These are phyloP conservation scores for Ceratocystis alfenasii DNA, from an alignment of 2,329 filamentous ascomycete genomes.

Conservation along the genomic window DNA sequence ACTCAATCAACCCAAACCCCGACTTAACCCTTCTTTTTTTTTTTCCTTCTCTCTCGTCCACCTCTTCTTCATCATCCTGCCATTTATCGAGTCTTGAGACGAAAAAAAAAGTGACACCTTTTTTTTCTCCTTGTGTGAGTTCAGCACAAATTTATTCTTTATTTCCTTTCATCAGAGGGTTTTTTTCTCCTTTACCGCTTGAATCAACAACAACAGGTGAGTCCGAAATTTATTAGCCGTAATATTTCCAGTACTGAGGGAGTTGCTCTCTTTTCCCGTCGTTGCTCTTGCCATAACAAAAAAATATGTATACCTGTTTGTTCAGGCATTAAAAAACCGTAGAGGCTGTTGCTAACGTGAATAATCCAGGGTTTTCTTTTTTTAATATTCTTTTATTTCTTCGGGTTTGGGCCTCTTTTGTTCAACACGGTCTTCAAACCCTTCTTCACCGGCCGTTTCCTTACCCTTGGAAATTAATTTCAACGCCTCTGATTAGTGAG, in stretches of 20 bases:
- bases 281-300: neutral
- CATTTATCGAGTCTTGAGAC: neutral
- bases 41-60: neutral
- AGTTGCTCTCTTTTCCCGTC: neutral
- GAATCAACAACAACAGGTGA: neutral
- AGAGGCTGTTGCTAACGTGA: slow-evolving; percentile 20
- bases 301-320: neutral
- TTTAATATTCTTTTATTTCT: slow-evolving; percentile 14
- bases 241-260: neutral
- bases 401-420: slow-evolving; percentile 16
- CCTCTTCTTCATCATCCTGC: neutral
- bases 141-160: neutral
- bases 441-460: slow-evolving; percentile 12
- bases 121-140: neutral
- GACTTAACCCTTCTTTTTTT: slow-evolving; percentile 22
- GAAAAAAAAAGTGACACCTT: neutral
- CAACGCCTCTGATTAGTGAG: slow-evolving; percentile 13
- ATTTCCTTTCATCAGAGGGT: neutral
- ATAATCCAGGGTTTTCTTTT: neutral
- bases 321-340: slow-evolving; percentile 2
- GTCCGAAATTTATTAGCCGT: neutral
- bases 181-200: too few species aligned
- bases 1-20: slow-evolving; percentile 20
- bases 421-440: slow-evolving; percentile 13
- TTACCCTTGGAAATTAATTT: slow-evolving; percentile 21